Evolutionary conservation across 2,329 filamentous ascomycete genomes (phyloP).

Genomic region (Sphaerostilbella broomeana): DNA sequence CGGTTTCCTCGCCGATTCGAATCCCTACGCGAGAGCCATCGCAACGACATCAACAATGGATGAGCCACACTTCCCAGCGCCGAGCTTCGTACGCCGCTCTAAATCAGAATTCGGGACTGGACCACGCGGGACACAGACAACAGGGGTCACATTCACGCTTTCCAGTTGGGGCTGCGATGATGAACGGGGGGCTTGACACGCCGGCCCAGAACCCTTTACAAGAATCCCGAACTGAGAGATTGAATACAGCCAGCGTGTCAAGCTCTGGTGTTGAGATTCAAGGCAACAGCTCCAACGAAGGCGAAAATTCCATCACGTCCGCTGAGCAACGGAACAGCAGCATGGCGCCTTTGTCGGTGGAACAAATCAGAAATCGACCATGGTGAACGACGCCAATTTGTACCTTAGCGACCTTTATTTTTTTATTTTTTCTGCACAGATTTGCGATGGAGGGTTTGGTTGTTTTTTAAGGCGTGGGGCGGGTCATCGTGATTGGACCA

Average conservation of each 20-base stretch:
- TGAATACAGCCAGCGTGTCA: background rate
- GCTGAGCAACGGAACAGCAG: too few species aligned
- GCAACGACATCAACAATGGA: constrained; percentile 5
- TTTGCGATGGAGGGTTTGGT: too few species aligned
- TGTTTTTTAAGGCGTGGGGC: too few species aligned
- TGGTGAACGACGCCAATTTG: too few species aligned
- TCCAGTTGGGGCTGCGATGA: background rate
- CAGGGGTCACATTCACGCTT: background rate
- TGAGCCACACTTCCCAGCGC: constrained; percentile 1
- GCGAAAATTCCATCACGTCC: too few species aligned
- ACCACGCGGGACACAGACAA: too few species aligned
- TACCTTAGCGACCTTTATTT: too few species aligned
- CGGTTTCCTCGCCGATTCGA: constrained; percentile 4
- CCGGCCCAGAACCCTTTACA: background rate
- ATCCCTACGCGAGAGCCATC: constrained; percentile 3
- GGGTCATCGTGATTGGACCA: too few species aligned
- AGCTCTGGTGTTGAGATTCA: background rate
- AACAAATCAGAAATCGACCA: constrained; percentile 7
- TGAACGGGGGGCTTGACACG: background rate
- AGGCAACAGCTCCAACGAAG: background rate
- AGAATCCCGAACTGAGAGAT: background rate
- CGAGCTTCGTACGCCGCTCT: background rate
- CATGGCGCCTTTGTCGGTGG: background rate
- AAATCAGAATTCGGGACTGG: too few species aligned
- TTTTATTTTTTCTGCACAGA: too few species aligned